Conservation (phyloP, 805 yeast species). For the Komagataella kurtzmanii region DNA sequence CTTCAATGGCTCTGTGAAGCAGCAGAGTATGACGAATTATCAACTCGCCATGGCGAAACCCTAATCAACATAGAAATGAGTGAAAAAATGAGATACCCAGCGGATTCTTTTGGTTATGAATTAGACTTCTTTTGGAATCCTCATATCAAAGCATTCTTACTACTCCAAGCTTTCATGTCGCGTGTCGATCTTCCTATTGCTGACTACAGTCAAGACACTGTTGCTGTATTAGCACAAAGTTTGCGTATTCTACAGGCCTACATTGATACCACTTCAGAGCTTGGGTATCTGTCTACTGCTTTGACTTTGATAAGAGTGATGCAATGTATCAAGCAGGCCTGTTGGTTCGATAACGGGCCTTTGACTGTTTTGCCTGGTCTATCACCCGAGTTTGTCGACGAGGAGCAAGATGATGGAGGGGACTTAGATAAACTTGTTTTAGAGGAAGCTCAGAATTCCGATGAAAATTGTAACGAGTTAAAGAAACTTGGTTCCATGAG, state of each 20-base stretch:
- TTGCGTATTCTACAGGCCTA: constrained; percentile 88
- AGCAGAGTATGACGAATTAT: constrained; percentile 74
- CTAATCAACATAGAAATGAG: constrained; percentile 77
- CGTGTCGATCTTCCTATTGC: constrained; percentile 80
- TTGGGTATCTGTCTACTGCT: constrained; percentile 57
- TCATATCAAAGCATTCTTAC: constrained; percentile 63
- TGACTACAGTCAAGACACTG: constrained; percentile 88
- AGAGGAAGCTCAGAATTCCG: background rate
- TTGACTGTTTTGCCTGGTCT: constrained; percentile 41
- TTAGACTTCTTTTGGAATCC: constrained; percentile 63
- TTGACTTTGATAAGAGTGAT: constrained; percentile 50
- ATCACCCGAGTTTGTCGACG: constrained; percentile 6
- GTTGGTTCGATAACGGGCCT: constrained; percentile 75
- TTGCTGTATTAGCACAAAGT: constrained; percentile 87
- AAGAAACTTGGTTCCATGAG: constrained; percentile 29
- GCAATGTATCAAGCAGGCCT: constrained; percentile 82
- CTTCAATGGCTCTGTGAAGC: constrained; percentile 46
- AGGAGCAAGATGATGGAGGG: constrained; percentile 20
- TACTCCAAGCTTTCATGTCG: constrained; percentile 61
- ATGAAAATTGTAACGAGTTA: constrained; percentile 13
- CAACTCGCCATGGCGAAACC: constrained; percentile 89
- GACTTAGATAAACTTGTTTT: constrained; percentile 17
- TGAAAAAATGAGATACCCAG: constrained; percentile 51
- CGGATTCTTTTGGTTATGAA: constrained; percentile 40
- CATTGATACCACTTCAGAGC: constrained; percentile 79